Conservation (phyloP, 371 early-diverging fungal genomes). For the Syncephalastrum contaminatum region DNA sequence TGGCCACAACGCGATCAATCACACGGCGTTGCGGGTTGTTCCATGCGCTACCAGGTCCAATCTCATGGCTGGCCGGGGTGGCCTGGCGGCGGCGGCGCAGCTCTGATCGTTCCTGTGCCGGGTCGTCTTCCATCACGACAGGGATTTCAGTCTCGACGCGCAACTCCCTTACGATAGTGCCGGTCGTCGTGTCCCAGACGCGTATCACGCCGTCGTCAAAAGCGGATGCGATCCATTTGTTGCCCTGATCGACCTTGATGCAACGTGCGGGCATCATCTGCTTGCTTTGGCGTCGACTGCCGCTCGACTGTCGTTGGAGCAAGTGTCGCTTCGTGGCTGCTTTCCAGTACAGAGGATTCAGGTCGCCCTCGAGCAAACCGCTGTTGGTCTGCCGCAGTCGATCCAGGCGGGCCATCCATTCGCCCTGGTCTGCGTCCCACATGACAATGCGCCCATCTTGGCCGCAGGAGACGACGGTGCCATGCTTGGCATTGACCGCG, state of each 20-base stretch:
- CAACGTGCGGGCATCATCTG: conserved; percentile 18
- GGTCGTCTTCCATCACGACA: conserved; percentile 12
- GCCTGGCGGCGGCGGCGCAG: conserved; percentile 2
- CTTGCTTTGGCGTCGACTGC: conserved; percentile 2
- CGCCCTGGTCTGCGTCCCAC: conserved; percentile 26
- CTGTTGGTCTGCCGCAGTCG: conserved; percentile 13
- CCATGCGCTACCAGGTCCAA: background rate
- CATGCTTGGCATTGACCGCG: conserved; percentile 18
- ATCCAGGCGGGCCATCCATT: conserved; percentile 38
- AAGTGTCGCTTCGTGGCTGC: background rate
- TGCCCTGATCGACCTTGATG: conserved; percentile 26
- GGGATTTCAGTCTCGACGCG: conserved; percentile 12
- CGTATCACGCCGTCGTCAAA: conserved; percentile 36
- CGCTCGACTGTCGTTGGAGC: background rate
- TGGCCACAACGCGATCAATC: conserved; percentile 19
- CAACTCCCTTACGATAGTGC: conserved; percentile 24
- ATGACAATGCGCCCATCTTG: conserved; percentile 35
- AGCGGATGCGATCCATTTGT: conserved; percentile 31
- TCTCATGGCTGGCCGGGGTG: background rate
- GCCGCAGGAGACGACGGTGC: conserved; percentile 25
- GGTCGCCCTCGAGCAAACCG: conserved; percentile 16
- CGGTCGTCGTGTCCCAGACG: conserved; percentile 27
- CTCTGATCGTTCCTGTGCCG: background rate
- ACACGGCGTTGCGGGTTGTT: conserved; percentile 2
- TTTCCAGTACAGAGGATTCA: conserved; percentile 19